Evolutionary conservation across 2,329 filamentous ascomycete genomes (phyloP), one percentile per base, ranked within the genome.

Genomic region (Nemania sp.): DNA sequence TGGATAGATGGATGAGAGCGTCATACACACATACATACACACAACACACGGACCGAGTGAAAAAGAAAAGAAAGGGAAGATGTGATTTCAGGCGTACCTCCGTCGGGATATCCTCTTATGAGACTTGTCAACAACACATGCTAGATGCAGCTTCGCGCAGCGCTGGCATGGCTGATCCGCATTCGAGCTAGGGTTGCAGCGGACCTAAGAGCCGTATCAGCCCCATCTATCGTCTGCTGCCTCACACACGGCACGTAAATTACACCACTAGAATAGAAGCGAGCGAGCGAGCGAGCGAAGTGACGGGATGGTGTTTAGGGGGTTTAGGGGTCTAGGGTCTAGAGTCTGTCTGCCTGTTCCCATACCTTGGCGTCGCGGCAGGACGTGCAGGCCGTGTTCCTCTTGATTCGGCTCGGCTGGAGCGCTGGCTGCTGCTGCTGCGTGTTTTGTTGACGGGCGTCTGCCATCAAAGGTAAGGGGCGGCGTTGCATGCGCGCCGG

Each of bases 341-440:
- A n/a, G n/a, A n/a, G 25, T 7, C 25, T 7, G 7, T 29, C 25
- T 29, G 25, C 25, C 25, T 52, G 13, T 25, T 34, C 29, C 12
- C 25, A 29, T 68, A 72, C 72, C 68, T 74, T 74, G 7, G 72
- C 71, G 63, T 74, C 72, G 21, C 72, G 69, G 56, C 72, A 74
- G 11, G 70, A 69, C 5, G 69, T 74, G 59, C 72, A 74, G 13
- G 72, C 72, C 20, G 70, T 68, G 54, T 74, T 74, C 46, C 72
- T 67, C 59, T 72, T 73, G 53, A 73, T 73, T 25, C 72, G 69
- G 57, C 62, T 66, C 35, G 63, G 57, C 52, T 62, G 60, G 42
- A 51, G 57, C 43, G 61, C 52, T 34, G 63, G 54, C 25, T 3
- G 25, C 56, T 65, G 54, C 25, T 3, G 25, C 56, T 65, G 49